Base-by-base conservation (phyloP, 2,329 filamentous ascomycete species). In the Cercospora sp. region DNA sequence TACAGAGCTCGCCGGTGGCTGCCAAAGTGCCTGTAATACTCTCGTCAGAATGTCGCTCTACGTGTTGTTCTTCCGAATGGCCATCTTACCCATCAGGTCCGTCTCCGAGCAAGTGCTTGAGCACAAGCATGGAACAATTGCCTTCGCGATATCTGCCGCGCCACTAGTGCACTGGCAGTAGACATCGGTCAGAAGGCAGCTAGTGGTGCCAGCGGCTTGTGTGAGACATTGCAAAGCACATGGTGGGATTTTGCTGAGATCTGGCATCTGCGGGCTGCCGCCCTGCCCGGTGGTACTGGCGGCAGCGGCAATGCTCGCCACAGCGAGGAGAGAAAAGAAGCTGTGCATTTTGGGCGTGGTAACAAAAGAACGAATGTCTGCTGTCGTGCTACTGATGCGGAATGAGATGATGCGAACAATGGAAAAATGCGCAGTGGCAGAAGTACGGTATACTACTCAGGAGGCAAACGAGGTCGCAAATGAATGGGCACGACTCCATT, bases 121-220 rank as follows among this genome's bases (percentile, higher is more conserved):
- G 34, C 79, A 79, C 18, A 82, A 72, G 71, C 82, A 84, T 2
- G 70, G 69, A 3, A 78, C 74, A 82, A 80, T 85, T 64, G 78
- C 72, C 13, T 75, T 70, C 32, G 74, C 74, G 71, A 84, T 80
- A 37, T 71, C 73, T 24, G 76, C 67, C 16, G 73, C 73, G 45
- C 79, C 80, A 8, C 77, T 80, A 3, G 80, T 85, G 80, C 86
- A 87, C 73, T 85, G 84, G 81, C 86, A 88, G 61, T 74, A 77
- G 53, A 79, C 74, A 76, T 88, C 85, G 55, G 77, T 80, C 66
- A 81, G 67, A 13, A 67, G 71, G 76, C 86, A 88, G 73, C 82
- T 81, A 21, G 82, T 82, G n/a, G 78, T 75, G 18, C 77, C 75
- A 74, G 86, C 80, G 70, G 85, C 84, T 24, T 78, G 74, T 57